Base-by-base conservation (phyloP, 148 eudicot genomes). In the Persicaria tinctoria region DNA sequence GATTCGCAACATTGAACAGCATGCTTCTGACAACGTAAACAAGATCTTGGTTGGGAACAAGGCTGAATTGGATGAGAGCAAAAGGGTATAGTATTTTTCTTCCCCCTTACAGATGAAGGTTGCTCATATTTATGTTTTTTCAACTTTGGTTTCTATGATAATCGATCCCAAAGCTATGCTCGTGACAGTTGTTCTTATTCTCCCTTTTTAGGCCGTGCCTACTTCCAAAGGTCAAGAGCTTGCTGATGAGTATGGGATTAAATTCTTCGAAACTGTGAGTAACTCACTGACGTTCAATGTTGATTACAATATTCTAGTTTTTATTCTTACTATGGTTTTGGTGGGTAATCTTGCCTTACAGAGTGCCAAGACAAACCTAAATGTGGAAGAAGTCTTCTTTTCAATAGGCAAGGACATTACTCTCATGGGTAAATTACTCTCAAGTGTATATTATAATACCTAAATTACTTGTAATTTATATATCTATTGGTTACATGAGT, bases 1-100 rank as follows among this genome's bases (percentile, higher is more conserved):
- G 97, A 92, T 91, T 70, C 91, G 97, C 60, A 91, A 91, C 86
- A 91, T 91, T 75, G 93, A 91, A 75, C 93, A 91, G 76, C 94
- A 92, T 85, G 94, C 94, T 73, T 92, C 97, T 6, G 97, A 89
- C 83, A 89, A 91, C 70, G 97, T 91, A 53, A 91, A 91, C 90
- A 91, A 91, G 88, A 85, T 92, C 70, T 82, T 92, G 84, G 89
- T 92, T 47, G 97, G 97, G 20, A 91, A 91, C 83, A 91, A 91
- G 86, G 97, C 97, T 77, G 97, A 91, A 74, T 89, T 91, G 97
- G 97, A 91, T 60, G 97, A 91, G 84, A 91, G 97, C 86, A 91
- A 91, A 83, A 86, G 97, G 93, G 97, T 91, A 88, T 44, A 75
- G 48, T 51, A 12, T 69, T 9, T 54, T 70, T 41, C 60, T 60